A percentile compares a stretch with the other conserved stretches of the same genome.
Conservation (phyloP, 1,284 basidiomycete species). For the Phaffia rhodozyma region DNA sequence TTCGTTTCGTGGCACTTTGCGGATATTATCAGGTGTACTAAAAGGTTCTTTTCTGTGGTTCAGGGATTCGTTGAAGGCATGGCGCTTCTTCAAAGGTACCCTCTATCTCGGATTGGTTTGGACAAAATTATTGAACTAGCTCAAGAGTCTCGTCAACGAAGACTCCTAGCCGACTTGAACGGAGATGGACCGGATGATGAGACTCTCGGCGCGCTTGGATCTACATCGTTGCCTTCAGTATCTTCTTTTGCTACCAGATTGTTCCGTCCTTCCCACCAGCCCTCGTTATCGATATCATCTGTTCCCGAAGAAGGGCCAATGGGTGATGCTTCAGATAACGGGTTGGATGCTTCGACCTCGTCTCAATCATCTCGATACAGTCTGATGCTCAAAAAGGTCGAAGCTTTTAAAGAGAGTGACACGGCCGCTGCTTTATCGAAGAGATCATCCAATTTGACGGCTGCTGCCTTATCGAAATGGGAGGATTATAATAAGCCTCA, state of each 20-base stretch:
- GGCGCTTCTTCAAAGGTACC: constrained; percentile 12
- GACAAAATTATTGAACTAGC: constrained; percentile 13
- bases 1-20: no score
- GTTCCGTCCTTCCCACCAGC: background rate
- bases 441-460: constrained; percentile 14
- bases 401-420: constrained; percentile 12
- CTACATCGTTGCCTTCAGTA: background rate
- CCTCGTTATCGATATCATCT: background rate
- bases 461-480: background rate
- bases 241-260: background rate
- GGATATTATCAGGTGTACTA: no score
- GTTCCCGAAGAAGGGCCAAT: background rate
- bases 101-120: constrained; percentile 4
- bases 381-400: constrained; percentile 8
- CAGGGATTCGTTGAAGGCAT: constrained; percentile 17
- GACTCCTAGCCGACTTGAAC: constrained; percentile 14
- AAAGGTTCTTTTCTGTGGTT: no score
- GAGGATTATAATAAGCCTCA: background rate
- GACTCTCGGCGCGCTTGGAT: background rate
- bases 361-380: constrained; percentile 5
- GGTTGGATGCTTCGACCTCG: background rate
- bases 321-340: background rate
- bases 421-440: constrained; percentile 15
- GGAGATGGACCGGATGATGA: constrained; percentile 17
- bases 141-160: constrained; percentile 16